Percentiles rank a stretch among this genome's conserved stretches.
These are phyloP conservation scores for Nidularia pulvinata DNA, from an alignment of 768 basidiomycete species.

Conservation along the genomic window DNA sequence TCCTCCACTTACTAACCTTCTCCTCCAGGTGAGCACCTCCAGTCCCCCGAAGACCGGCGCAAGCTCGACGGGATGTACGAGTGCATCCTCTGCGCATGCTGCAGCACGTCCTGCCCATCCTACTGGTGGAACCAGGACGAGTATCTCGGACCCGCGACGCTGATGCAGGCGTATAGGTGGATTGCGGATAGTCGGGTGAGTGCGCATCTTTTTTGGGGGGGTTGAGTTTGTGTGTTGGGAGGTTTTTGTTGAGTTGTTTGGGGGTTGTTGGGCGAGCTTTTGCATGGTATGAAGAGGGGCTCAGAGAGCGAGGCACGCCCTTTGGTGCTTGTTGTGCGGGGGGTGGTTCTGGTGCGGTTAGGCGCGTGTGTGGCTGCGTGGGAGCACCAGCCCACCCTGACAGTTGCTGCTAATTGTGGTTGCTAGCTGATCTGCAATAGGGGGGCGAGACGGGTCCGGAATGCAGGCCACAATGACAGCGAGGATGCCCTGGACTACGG, in stretches of 20 bases:
- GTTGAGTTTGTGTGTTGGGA: not conserved
- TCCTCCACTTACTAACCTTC: too few relatives aligned
- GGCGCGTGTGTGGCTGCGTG: too few relatives aligned
- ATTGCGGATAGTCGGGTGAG: slow-evolving; percentile 93
- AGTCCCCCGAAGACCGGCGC: slow-evolving; percentile 88
- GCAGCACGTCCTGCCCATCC: slow-evolving; percentile 95
- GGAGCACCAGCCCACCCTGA: too few relatives aligned
- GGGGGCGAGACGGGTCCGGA: too few relatives aligned
- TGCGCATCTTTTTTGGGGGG: slow-evolving; percentile 7
- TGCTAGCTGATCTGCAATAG: too few relatives aligned
- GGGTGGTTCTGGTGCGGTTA: too few relatives aligned
- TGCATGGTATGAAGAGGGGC: too few relatives aligned
- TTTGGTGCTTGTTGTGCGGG: too few relatives aligned
- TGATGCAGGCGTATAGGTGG: slow-evolving; percentile 98
- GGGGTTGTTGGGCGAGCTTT: not conserved
- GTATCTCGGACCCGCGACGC: slow-evolving; percentile 95
- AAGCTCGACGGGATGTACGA: slow-evolving; percentile 99
- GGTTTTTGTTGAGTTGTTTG: not conserved
- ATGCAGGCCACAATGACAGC: too few relatives aligned
- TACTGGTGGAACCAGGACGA: slow-evolving; percentile 99
- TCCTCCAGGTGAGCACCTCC: slow-evolving; percentile 72
- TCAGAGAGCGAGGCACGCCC: too few relatives aligned
- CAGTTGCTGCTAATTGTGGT: too few relatives aligned
- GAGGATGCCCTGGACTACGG: too few relatives aligned
- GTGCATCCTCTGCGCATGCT: slow-evolving; percentile 96